Evolutionary conservation across 345 rosid genomes (phyloP).

Genomic region (Camelina neglecta): DNA sequence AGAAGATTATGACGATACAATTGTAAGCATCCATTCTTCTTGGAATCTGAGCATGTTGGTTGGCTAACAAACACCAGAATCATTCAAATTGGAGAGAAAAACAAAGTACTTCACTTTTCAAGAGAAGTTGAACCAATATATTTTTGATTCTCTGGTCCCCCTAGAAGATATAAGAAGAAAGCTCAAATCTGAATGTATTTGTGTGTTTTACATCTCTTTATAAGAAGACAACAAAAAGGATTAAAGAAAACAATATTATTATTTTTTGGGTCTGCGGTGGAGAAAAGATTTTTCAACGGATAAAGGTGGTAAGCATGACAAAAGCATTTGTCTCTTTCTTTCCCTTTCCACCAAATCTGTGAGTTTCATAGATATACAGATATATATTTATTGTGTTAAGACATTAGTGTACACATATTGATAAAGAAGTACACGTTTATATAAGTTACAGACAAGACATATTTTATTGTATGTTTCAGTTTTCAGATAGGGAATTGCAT

Average conservation of each 20-base stretch:
- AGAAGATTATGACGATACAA: conserved; percentile 34
- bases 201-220: conserved; percentile 34
- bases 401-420: neutral
- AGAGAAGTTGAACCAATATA: conserved; percentile 4
- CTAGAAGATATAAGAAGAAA: conserved; percentile 31
- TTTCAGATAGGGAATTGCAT: conserved; percentile 17
- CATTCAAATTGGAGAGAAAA: conserved; percentile 23
- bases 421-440: neutral
- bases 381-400: neutral
- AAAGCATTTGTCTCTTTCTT: conserved; percentile 40
- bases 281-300: conserved; percentile 29
- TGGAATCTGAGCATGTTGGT: conserved; percentile 39
- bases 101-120: conserved; percentile 14
- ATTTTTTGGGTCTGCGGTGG: conserved; percentile 33
- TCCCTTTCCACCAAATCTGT: conserved; percentile 30
- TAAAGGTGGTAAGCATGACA: conserved; percentile 47
- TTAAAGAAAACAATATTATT: neutral
- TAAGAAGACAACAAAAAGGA: conserved; percentile 34
- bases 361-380: neutral
- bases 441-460: neutral
- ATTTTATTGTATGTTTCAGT: neutral
- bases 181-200: conserved; percentile 20
- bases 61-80: conserved; percentile 24
- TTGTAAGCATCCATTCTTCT: conserved; percentile 42
- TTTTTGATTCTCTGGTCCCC: conserved; percentile 34